These are phyloP conservation scores for Cytospora mali DNA, from an alignment of 2,329 filamentous ascomycete species.

Conservation along the genomic window DNA sequence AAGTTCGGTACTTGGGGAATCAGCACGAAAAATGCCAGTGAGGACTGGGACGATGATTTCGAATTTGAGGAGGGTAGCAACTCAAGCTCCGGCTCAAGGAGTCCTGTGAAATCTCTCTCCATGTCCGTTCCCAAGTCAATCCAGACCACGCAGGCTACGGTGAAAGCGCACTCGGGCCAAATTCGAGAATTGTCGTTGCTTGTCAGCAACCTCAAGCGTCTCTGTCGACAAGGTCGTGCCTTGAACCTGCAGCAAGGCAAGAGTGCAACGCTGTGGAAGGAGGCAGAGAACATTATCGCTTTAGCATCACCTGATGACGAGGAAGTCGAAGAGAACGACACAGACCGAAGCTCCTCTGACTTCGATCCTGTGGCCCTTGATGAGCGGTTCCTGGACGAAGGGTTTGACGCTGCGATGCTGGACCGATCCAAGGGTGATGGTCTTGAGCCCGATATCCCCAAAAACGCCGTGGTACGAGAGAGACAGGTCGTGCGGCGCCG, in stretches of 20 bases:
- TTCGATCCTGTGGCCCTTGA: constrained; percentile 46
- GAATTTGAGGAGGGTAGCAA: constrained; percentile 62
- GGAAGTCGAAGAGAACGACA: constrained; percentile 40
- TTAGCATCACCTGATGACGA: constrained; percentile 74
- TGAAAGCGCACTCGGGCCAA: constrained; percentile 81
- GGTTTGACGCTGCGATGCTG: constrained; percentile 50
- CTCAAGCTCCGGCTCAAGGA: constrained; percentile 39
- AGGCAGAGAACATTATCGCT: constrained; percentile 85
- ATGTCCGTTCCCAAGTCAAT: constrained; percentile 82
- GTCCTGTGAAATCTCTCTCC: constrained; percentile 41
- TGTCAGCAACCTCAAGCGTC: constrained; percentile 80
- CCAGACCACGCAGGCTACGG: constrained; percentile 77
- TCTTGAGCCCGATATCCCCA: constrained; percentile 48
- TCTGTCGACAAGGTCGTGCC: constrained; percentile 70
- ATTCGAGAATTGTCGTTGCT: constrained; percentile 79
- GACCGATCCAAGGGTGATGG: constrained; percentile 48
- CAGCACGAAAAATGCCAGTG: constrained; percentile 76
- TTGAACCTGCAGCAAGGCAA: constrained; percentile 66
- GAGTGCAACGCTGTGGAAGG: constrained; percentile 68
- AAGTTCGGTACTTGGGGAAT: constrained; percentile 85
- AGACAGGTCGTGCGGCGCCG: constrained; percentile 55
- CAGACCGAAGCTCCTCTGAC: constrained; percentile 41
- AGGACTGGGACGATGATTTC: constrained; percentile 91
- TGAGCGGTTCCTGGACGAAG: constrained; percentile 49
- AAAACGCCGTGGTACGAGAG: constrained; percentile 57